Base-by-base conservation (phyloP, 2,329 filamentous ascomycete species). In the Clarireedia homoeocarpa region DNA sequence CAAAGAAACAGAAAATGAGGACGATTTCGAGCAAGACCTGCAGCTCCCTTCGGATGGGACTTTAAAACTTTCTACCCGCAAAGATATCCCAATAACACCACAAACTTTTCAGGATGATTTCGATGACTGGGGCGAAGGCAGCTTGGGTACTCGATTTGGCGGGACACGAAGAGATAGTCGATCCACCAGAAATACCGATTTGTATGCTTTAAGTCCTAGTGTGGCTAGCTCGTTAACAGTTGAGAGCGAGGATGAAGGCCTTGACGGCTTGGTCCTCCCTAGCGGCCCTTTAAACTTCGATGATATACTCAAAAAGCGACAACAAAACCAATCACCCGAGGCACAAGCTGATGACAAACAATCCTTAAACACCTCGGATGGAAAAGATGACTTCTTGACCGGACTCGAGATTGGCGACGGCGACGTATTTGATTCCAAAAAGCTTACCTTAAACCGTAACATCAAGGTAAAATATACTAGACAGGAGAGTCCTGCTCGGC, bases 81-180 rank as follows among this genome's bases (percentile, higher is more conserved):
- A 74, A 58, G 81, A 87, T 38, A 80, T 82, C 38, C 81, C 84
- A 20, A 83, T 81, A 65, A 84, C 83, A 3, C 82, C 85, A 4
- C 77, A 78, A 14, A 71, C 75, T 30, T 80, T 78, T 60, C 71
- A 76, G 58, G 89, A 95, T 52, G 91, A 96, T 59, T 84, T 95
- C 63, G 91, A 88, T 58, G 85, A 96, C 68, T 95, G 92, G 88
- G 89, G 88, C 52, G 94, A 97, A 72, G 91, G 91, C 55, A 96
- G 91, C 69, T 77, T 96, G 58, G 91, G 92, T 40, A 95, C 92
- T 46, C 83, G 92, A 56, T 92, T 91, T 72, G 91, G 88, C 40
- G 92, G 92, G 46, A 96, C 90, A 14, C 81, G 84, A 62, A 84
- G 89, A 65, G 89, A 92, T 66, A 81, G 79, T n/a, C 83, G 83